Evolutionary conservation across 2,329 filamentous ascomycete genomes (phyloP).

Genomic region (Fusarium goolgardi): DNA sequence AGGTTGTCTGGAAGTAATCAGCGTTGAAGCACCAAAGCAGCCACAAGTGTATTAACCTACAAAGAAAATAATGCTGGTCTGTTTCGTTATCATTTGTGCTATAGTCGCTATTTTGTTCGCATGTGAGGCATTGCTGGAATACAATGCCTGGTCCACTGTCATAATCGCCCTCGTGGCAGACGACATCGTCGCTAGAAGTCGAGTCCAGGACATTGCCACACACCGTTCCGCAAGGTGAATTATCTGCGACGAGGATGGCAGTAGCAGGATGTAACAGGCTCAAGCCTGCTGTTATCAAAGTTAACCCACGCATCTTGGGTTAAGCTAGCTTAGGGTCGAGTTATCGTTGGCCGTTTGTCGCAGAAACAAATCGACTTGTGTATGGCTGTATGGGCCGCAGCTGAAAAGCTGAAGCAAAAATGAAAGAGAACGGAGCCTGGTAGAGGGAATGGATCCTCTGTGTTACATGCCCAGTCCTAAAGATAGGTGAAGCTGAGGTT

Average conservation of each 20-base stretch:
- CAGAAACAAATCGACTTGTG: not conserved
- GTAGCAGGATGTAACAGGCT: slow-evolving; percentile 30
- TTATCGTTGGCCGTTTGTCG: not conserved
- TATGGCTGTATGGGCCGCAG: not conserved
- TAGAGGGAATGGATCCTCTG: slow-evolving; percentile 6
- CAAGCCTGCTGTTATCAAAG: slow-evolving; percentile 37
- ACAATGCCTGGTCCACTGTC: slow-evolving; percentile 58
- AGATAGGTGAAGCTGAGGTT: slow-evolving; percentile 20
- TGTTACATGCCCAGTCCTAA: slow-evolving; percentile 35
- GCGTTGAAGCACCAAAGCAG: no score
- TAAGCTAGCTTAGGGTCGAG: not conserved
- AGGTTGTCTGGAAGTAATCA: slow-evolving; percentile 63
- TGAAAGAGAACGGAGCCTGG: slow-evolving; percentile 4
- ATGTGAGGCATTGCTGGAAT: slow-evolving; percentile 63
- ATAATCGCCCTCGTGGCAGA: slow-evolving; percentile 59
- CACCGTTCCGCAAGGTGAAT: slow-evolving; percentile 62
- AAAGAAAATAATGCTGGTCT: slow-evolving; percentile 67
- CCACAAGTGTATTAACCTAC: slow-evolving; percentile 55
- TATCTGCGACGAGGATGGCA: slow-evolving; percentile 55
- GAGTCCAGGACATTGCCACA: slow-evolving; percentile 66
- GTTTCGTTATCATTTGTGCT: slow-evolving; percentile 56
- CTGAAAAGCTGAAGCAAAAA: not conserved
- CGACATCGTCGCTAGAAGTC: slow-evolving; percentile 60
- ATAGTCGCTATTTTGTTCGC: slow-evolving; percentile 63
- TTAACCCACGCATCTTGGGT: not conserved